A percentile compares a stretch with the other conserved stretches of the same genome.
phyloP scores from a whole-genome alignment of 2,329 filamentous ascomycete genomes.

The Sporothrix dimorphospora region DNA sequence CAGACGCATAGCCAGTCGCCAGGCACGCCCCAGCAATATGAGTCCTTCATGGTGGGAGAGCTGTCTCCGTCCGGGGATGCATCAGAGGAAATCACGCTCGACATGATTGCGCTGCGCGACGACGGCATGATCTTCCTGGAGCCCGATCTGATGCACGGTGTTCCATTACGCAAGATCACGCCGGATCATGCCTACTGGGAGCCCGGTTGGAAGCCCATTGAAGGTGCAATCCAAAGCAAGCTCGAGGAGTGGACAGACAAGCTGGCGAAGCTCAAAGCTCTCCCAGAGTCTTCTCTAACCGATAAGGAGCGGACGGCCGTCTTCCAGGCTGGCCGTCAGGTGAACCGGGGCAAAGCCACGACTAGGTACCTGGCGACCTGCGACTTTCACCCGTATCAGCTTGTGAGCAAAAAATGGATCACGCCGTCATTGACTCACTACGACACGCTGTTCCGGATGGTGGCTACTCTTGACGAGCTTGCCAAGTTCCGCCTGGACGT shows the following conservation, averaged over 20 bases:
- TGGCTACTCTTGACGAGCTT: slow-evolving; percentile 57
- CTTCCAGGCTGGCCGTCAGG: slow-evolving; percentile 58
- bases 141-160: slow-evolving; percentile 56
- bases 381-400: slow-evolving; percentile 60
- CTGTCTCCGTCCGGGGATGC: not conserved
- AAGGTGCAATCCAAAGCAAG: slow-evolving; percentile 47
- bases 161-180: slow-evolving; percentile 57
- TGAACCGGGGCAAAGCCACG: slow-evolving; percentile 58
- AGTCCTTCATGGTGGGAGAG: not conserved
- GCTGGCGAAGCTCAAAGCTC: slow-evolving; percentile 48
- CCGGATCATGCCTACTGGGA: slow-evolving; percentile 60
- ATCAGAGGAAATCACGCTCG: slow-evolving; percentile 49
- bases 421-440: slow-evolving; percentile 53
- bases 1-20: not conserved
- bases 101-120: slow-evolving; percentile 51
- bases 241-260: slow-evolving; percentile 55
- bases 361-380: slow-evolving; percentile 55
- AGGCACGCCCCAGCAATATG: not conserved
- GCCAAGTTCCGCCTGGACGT: slow-evolving; percentile 57
- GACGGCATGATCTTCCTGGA: slow-evolving; percentile 55
- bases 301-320: slow-evolving; percentile 49
- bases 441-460: slow-evolving; percentile 60
- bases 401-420: slow-evolving; percentile 57
- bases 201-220: slow-evolving; percentile 53
- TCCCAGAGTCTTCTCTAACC: slow-evolving; percentile 37